Evolutionary conservation across 108 stramenopile genomes (phyloP), one percentile per base, ranked within the genome.

Genomic region (Chaetoceros muelleri): DNA sequence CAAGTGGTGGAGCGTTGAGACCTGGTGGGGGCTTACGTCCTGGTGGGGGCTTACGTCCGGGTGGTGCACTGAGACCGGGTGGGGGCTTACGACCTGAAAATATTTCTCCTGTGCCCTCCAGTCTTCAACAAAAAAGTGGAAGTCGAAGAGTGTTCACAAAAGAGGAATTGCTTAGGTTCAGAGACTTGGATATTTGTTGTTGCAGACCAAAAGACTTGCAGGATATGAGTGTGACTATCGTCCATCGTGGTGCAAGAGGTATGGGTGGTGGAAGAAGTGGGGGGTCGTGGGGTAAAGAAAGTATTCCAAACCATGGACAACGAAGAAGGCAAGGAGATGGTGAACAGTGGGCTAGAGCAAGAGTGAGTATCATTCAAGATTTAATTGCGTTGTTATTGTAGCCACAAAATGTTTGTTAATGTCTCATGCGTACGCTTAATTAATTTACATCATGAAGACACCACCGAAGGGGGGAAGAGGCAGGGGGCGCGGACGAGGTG

Each of bases 331-430:
- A 60, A 26, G 66, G 66, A 21, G 66, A 62, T 1, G 66, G 66
- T 46, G 67, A 20, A 19, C 44, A 19, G 45, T n/a, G 18, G 21
- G 45, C 57, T 49, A 47, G 30, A 48, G 48, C 46, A 19, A 47
- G 17, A 10, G 45, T 22, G 55, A 0, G 40, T 51, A 10, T 20
- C 8, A 28, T 56, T 55, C 3, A 55, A 40, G 26, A 45, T 30
- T 24, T 28, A 49, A 20, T 47, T 53, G n/a, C 10, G 64, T 3
- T 23, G 30, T 13, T 29, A 57, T 26, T 46, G 60, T 29, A 65
- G 65, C 18, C 71, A 64, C 19, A 66, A 72, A 22, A 74, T 72
- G 78, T 73, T 72, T 22, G 73, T 69, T 26, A 34, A 62, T 30
- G 53, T 28, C 17, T 63, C 70, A n/a, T 64, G 64, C n/a, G 64